These are phyloP conservation scores for Erysimum cheiranthoides DNA, from an alignment of 345 rosid species.

Conservation along the genomic window DNA sequence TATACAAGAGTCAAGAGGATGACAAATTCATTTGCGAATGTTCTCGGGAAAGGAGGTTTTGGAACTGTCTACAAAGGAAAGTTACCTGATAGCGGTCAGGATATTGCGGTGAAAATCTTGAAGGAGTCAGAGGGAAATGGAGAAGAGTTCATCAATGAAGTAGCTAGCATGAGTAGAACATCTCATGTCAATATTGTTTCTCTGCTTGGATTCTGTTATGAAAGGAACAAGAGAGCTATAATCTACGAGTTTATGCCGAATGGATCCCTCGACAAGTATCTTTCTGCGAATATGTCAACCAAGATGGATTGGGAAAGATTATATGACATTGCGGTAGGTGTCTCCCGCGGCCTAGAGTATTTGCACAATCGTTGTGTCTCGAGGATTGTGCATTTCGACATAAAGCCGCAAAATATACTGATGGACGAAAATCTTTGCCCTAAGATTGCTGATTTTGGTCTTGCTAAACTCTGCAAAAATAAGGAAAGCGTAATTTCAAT, in stretches of 20 bases:
- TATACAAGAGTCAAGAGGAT: constrained; percentile 38
- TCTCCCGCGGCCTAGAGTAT: constrained; percentile 56
- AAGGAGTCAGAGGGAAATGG: constrained; percentile 36
- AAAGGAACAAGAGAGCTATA: constrained; percentile 46
- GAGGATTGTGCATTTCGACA: constrained; percentile 57
- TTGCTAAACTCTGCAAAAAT: constrained; percentile 48
- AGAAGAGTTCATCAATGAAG: constrained; percentile 58
- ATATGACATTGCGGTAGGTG: constrained; percentile 44
- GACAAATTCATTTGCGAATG: constrained; percentile 40
- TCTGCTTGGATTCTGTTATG: constrained; percentile 52
- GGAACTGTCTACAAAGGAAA: constrained; percentile 34
- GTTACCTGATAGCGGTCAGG: constrained; percentile 4
- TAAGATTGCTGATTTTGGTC: constrained; percentile 59
- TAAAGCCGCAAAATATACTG: constrained; percentile 59
- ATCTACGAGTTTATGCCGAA: constrained; percentile 49
- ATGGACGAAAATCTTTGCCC: constrained; percentile 45
- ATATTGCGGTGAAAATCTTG: constrained; percentile 44
- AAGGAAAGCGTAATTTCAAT: constrained; percentile 47
- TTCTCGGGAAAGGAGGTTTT: constrained; percentile 44
- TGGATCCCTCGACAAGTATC: constrained; percentile 52
- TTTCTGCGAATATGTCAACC: not conserved
- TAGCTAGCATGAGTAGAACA: constrained; percentile 54
- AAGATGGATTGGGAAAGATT: constrained; percentile 32
- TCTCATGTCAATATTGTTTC: constrained; percentile 55
- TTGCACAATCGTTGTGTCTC: constrained; percentile 54